Conservation (phyloP, 2,329 filamentous ascomycete species). For the Neonectria hederae region DNA sequence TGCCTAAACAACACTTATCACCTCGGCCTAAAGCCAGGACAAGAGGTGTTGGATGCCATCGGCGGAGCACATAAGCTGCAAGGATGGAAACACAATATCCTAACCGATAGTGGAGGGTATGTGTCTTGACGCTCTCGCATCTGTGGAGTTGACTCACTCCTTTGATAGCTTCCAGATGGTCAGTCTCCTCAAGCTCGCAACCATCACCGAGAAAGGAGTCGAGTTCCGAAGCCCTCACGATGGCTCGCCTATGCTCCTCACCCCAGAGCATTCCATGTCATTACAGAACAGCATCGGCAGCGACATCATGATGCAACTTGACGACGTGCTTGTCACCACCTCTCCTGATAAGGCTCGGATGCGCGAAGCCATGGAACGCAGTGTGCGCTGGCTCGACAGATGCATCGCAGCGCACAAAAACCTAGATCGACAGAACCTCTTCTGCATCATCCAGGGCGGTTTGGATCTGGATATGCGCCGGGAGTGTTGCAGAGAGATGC, state of each 20-base stretch:
- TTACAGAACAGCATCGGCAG: conserved; percentile 97
- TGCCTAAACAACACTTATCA: conserved; percentile 99
- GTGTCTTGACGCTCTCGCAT: conserved; percentile 25
- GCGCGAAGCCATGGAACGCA: conserved; percentile 93
- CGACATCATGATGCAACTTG: conserved; percentile 99
- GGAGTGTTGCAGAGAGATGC: conserved; percentile 88
- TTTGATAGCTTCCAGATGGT: conserved; percentile 97
- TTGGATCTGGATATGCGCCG: conserved; percentile 86
- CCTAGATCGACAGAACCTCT: conserved; percentile 86
- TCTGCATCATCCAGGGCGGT: conserved; percentile 98
- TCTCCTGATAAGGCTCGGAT: conserved; percentile 89
- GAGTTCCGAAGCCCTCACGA: conserved; percentile 97
- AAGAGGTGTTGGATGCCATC: conserved; percentile 84
- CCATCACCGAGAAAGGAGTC: conserved; percentile 94
- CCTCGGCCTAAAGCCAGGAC: conserved; percentile 91
- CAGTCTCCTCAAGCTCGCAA: conserved; percentile 90
- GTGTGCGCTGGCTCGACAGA: conserved; percentile 93
- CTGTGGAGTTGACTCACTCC: conserved; percentile 15
- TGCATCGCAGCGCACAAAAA: conserved; percentile 91
- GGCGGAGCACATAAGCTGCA: conserved; percentile 95
- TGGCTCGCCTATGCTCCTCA: conserved; percentile 93
- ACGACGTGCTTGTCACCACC: conserved; percentile 96
- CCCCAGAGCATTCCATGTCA: conserved; percentile 94
- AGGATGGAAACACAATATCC: conserved; percentile 93
- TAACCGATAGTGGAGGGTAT: conserved; percentile 82